Conservation (phyloP, 371 early-diverging fungal species). For the Chytridiales sp. region DNA sequence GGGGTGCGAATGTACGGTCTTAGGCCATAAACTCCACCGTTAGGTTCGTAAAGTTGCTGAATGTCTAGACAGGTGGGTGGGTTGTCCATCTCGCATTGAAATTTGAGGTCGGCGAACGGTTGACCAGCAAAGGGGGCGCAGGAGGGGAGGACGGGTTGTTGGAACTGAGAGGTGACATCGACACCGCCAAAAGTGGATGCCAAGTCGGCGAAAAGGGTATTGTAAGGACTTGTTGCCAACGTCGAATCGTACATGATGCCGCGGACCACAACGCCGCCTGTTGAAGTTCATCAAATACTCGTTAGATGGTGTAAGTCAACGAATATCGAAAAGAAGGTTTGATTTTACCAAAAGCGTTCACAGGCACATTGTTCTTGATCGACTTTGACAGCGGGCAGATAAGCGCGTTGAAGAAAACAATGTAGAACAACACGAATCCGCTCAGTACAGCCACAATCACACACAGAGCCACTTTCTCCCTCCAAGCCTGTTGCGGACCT, state of each 20-base stretch:
- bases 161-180: slow-evolving; percentile 16
- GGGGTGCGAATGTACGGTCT: slow-evolving; percentile 2
- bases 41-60: not conserved
- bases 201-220: slow-evolving; percentile 8
- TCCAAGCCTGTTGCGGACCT: slow-evolving; percentile 92
- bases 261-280: slow-evolving; percentile 12
- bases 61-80: slow-evolving; percentile 12
- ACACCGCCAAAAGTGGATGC: slow-evolving; percentile 6
- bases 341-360: too few relatives aligned
- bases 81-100: slow-evolving; percentile 11
- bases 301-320: too few relatives aligned
- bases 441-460: slow-evolving; percentile 74
- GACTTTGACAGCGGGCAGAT: slow-evolving; percentile 57
- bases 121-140: not conserved
- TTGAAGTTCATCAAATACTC: too few relatives aligned
- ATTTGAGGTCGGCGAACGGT: slow-evolving; percentile 9
- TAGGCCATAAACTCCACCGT: not conserved
- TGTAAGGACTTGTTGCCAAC: not conserved
- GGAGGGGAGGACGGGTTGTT: slow-evolving; percentile 3
- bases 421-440: slow-evolving; percentile 80
- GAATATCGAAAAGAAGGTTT: too few relatives aligned
- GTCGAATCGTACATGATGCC: slow-evolving; percentile 9
- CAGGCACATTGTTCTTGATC: slow-evolving; percentile 2
- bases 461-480: slow-evolving; percentile 85
- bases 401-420: slow-evolving; percentile 80